A percentile compares a stretch with the other conserved stretches of the same genome.
phyloP scores from a whole-genome alignment of 2,329 filamentous ascomycete genomes.

The Fusarium acutatum region DNA sequence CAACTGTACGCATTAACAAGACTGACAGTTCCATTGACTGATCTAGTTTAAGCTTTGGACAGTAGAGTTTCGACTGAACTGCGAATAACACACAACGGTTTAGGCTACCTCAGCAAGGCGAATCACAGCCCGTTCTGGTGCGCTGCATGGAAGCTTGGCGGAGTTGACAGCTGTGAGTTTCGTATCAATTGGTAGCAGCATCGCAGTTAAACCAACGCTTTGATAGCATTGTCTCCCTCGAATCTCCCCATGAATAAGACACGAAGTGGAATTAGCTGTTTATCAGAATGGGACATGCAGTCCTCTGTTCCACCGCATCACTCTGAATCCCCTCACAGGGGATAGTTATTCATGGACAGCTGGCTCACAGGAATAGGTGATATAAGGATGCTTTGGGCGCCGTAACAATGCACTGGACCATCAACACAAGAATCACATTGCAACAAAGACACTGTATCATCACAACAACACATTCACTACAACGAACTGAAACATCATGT shows the following conservation, averaged over 20 bases:
- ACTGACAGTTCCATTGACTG: background rate
- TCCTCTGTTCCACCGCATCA: background rate
- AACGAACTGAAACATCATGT: background rate
- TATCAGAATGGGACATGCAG: background rate
- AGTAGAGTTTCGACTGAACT: background rate
- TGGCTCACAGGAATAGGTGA: background rate
- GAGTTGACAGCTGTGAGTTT: background rate
- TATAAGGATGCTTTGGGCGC: background rate
- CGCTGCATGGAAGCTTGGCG: background rate
- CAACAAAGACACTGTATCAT: background rate
- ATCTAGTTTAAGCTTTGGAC: background rate
- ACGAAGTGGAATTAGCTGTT: background rate
- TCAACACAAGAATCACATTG: background rate
- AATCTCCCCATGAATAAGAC: background rate
- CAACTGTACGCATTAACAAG: too few relatives aligned
- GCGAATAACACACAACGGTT: background rate
- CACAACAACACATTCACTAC: background rate
- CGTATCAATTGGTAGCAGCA: background rate
- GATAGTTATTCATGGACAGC: background rate
- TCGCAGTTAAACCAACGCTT: background rate
- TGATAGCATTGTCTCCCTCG: too few relatives aligned
- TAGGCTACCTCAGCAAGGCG: accelerated
- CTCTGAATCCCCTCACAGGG: background rate
- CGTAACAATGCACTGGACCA: background rate
- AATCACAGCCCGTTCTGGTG: background rate